Evolutionary conservation across 2,329 filamentous ascomycete genomes (phyloP), one percentile per base, ranked within the genome.

Genomic region (Verticillium klebahnii): DNA sequence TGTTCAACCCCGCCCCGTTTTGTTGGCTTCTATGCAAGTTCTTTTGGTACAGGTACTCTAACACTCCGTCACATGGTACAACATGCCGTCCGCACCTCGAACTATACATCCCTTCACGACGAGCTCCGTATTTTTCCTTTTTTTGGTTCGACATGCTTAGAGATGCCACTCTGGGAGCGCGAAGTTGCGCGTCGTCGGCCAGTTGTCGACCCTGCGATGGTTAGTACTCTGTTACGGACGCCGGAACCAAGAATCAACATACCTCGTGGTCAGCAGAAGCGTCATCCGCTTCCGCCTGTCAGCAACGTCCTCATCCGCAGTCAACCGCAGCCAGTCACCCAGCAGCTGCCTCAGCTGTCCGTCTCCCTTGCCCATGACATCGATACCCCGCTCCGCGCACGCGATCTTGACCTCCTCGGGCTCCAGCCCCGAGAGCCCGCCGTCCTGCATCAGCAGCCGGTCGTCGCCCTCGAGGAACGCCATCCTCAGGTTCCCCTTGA

Each of bases 401-500:
- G 91, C 91, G 63, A 92, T 82, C 63, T 78, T 76, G 23, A 93
- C 76, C 78, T 96, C 92, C 45, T 85, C 83, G 8, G 75, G 75
- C 65, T 82, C 82, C 67, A 96, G 76, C 25, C 75, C 82, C 3
- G 71, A 66, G 5, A 84, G 81, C 0, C 88, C 90, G 1, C 90
- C 90, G 56, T 85, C 83, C 40, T 80, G 77, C 19, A 81, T 69
- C 57, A 97, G 82, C 72, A 94, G 77, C 65, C 70, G 75, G 74
- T 96, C 92, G 75, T 97, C 93, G 40, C 81, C 75, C 56, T 82
- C 81, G 64, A 97, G 72, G 70, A 90, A 91, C 50, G 80, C 75
- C 67, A 92, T 76, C 65, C 83, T 80, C 67, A 77, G 75, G 58
- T 69, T 67, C 52, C 92, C 77, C 65, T 81, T 80, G 59, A 78